Conservation (phyloP, 129 eudicot genomes). For the Centella asiatica region DNA sequence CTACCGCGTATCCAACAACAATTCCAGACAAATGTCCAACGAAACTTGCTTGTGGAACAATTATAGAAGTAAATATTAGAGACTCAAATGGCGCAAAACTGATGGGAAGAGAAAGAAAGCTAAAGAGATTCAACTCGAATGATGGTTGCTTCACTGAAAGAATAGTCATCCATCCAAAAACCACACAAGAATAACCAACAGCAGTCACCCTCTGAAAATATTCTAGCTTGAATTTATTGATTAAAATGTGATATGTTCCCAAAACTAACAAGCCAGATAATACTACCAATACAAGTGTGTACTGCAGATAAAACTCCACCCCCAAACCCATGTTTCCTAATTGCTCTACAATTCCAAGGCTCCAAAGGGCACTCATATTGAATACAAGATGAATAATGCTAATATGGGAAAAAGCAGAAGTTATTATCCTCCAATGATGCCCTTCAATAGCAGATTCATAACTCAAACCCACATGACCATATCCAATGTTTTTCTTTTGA, state of each 20-base stretch:
- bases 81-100: conserved; percentile 98
- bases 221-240: conserved; percentile 63
- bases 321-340: conserved; percentile 80
- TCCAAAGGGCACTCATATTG: conserved; percentile 99
- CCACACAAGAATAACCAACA: conserved; percentile 97
- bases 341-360: conserved; percentile 83
- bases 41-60: conserved; percentile 98
- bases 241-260: conserved; percentile 67
- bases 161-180: conserved; percentile 99
- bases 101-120: conserved; percentile 83
- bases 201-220: conserved; percentile 90
- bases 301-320: conserved; percentile 60
- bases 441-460: conserved; percentile 84
- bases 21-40: conserved; percentile 92
- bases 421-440: conserved; percentile 90
- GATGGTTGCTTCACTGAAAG: conserved; percentile 85
- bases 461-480: conserved; percentile 84
- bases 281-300: conserved; percentile 62
- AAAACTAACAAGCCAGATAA: conserved; percentile 70
- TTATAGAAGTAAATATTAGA: conserved; percentile 76
- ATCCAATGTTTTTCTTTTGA: conserved; percentile 81
- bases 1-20: conserved; percentile 74
- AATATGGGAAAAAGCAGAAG: conserved; percentile 92
- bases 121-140: conserved; percentile 73
- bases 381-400: conserved; percentile 90